phyloP scores from a whole-genome alignment of 306 rosid genomes.

The Aeschynomene evenia region DNA sequence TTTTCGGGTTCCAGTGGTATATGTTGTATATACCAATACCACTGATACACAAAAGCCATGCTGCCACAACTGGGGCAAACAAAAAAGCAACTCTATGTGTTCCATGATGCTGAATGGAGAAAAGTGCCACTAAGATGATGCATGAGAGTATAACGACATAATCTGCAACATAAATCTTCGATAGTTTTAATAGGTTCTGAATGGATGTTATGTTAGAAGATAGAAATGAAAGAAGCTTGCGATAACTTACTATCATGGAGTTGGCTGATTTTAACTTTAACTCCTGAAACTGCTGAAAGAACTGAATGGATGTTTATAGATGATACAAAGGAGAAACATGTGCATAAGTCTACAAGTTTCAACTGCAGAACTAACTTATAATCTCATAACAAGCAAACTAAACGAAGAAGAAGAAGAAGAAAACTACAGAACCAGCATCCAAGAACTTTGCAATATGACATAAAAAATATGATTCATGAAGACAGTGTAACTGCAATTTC shows the following conservation, averaged over 20 bases:
- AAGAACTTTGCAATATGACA: neutral
- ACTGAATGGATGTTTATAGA: constrained; percentile 47
- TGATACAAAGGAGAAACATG: constrained; percentile 15
- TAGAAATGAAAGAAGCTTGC: constrained; percentile 21
- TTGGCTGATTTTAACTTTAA: constrained; percentile 54
- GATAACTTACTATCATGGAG: constrained; percentile 66
- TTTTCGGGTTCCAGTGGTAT: constrained; percentile 57
- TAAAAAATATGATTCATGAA: neutral
- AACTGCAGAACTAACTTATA: neutral
- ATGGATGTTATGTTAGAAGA: neutral
- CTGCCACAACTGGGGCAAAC: constrained; percentile 67
- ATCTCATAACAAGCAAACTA: constrained; percentile 11
- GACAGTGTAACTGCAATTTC: neutral
- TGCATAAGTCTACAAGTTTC: neutral
- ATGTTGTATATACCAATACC: constrained; percentile 66
- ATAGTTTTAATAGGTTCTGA: constrained; percentile 18
- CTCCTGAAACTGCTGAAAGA: constrained; percentile 76
- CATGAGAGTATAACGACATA: constrained; percentile 60
- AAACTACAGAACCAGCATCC: neutral
- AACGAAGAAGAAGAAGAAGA: neutral
- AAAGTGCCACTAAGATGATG: constrained; percentile 64
- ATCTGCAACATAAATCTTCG: constrained; percentile 48
- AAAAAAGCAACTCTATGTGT: constrained; percentile 74
- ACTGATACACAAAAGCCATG: constrained; percentile 67
- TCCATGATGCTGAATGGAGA: constrained; percentile 78